Conservation (phyloP, 2,329 filamentous ascomycete genomes). For the Plenodomus tracheiphilus region DNA sequence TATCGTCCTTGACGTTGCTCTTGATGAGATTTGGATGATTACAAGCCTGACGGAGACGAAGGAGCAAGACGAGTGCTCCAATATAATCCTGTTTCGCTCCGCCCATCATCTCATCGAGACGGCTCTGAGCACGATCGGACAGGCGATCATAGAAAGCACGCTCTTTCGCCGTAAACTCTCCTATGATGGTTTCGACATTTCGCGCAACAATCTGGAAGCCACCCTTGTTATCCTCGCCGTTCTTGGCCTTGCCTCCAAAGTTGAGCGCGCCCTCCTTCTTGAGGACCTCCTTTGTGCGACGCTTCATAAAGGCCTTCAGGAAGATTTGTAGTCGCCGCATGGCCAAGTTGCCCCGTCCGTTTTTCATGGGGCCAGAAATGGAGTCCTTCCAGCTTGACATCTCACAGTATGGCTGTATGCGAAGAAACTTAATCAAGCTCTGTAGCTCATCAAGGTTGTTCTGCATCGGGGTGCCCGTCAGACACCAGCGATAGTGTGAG, state of each 20-base stretch:
- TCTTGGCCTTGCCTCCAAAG: slow-evolving; percentile 68
- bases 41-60: slow-evolving; percentile 88
- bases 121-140: slow-evolving; percentile 81
- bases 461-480: slow-evolving; percentile 96
- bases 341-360: slow-evolving; percentile 83
- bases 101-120: slow-evolving; percentile 86
- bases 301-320: slow-evolving; percentile 94
- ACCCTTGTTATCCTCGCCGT: slow-evolving; percentile 57
- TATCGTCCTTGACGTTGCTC: slow-evolving; percentile 82
- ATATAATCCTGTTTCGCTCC: slow-evolving; percentile 83
- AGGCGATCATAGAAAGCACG: slow-evolving; percentile 83
- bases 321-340: slow-evolving; percentile 84
- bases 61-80: slow-evolving; percentile 86
- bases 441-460: slow-evolving; percentile 98
- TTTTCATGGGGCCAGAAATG: slow-evolving; percentile 88
- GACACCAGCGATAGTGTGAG: slow-evolving; percentile 90
- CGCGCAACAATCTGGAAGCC: slow-evolving; percentile 91
- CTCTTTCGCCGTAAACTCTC: slow-evolving; percentile 78
- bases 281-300: slow-evolving; percentile 95
- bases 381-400: slow-evolving; percentile 86
- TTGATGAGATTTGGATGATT: slow-evolving; percentile 91
- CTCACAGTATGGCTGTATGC: slow-evolving; percentile 89
- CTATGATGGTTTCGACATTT: slow-evolving; percentile 79
- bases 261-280: slow-evolving; percentile 83
- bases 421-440: slow-evolving; percentile 87